phyloP scores from a whole-genome alignment of 208 protist species.

The Acanthamoeba pearcei region DNA sequence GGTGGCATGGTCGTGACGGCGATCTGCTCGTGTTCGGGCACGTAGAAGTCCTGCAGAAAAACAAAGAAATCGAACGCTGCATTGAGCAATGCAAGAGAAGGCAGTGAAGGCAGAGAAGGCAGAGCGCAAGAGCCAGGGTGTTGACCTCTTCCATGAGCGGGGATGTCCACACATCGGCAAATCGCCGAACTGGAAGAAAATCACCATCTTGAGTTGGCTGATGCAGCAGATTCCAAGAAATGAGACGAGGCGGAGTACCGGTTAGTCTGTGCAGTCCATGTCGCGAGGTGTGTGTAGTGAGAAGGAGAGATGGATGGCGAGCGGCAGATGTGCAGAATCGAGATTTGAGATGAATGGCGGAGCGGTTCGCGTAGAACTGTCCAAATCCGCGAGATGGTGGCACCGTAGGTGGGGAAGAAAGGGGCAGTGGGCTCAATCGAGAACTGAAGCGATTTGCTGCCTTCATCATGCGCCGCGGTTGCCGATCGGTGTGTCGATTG shows the following conservation, averaged over 20 bases:
- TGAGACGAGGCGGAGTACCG: background rate
- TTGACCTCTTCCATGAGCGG: background rate
- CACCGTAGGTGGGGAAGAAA: background rate
- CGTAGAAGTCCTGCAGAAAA: background rate
- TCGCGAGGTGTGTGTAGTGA: background rate
- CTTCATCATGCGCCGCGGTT: too few species aligned
- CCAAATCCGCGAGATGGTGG: background rate
- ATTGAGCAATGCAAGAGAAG: background rate
- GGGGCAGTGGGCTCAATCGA: background rate
- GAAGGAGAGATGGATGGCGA: background rate
- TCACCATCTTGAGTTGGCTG: too few species aligned
- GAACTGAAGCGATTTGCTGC: too few species aligned
- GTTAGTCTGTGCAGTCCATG: background rate
- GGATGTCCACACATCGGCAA: background rate
- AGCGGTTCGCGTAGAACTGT: too few species aligned
- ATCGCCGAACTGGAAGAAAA: background rate
- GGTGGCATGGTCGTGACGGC: background rate
- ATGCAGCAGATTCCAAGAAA: background rate
- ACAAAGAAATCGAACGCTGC: too few species aligned
- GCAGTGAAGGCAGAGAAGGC: background rate
- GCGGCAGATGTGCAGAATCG: background rate
- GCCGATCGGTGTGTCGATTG: too few species aligned
- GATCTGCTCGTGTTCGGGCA: background rate
- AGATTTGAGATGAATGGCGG: background rate
- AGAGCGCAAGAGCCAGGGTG: background rate